Percentiles rank a stretch among this genome's conserved stretches.
Evolutionary conservation across 257 asterid genomes (phyloP).

Genomic region (Solanum chmielewskii): DNA sequence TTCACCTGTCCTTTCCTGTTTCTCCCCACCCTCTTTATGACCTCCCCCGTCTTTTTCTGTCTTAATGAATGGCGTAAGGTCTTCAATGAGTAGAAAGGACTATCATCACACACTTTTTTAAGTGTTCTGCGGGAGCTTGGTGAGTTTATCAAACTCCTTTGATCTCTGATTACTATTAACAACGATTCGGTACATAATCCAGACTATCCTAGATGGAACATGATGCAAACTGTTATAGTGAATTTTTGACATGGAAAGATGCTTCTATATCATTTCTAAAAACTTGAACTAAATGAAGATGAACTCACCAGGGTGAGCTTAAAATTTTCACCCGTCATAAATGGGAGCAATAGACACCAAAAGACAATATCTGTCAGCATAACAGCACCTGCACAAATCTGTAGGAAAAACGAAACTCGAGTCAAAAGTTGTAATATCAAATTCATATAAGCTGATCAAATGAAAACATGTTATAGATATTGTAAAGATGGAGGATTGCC

Average conservation of each 20-base stretch:
- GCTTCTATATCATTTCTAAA: not conserved
- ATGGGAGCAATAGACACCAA: constrained; percentile 85
- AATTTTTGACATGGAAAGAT: not conserved
- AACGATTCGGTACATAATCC: not conserved
- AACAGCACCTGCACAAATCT: constrained; percentile 79
- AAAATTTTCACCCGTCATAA: constrained; percentile 57
- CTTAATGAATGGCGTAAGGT: not conserved
- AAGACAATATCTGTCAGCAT: constrained; percentile 79
- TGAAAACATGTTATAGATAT: not conserved
- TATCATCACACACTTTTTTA: not conserved
- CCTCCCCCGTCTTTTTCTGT: not conserved
- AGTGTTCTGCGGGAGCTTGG: not conserved
- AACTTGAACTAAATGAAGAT: not conserved
- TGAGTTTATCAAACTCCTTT: not conserved
- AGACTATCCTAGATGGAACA: not conserved
- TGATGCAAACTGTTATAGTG: not conserved
- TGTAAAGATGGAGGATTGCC: not conserved
- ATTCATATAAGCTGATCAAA: not conserved
- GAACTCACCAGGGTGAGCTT: constrained; percentile 59
- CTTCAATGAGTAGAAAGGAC: not conserved
- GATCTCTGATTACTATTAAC: not conserved
- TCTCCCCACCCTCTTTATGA: not conserved
- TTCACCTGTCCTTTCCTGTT: not conserved
- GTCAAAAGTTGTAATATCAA: not conserved
- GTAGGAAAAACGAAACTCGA: not conserved